phyloP scores from a whole-genome alignment of 768 basidiomycete species.

The Trametes cingulata region DNA sequence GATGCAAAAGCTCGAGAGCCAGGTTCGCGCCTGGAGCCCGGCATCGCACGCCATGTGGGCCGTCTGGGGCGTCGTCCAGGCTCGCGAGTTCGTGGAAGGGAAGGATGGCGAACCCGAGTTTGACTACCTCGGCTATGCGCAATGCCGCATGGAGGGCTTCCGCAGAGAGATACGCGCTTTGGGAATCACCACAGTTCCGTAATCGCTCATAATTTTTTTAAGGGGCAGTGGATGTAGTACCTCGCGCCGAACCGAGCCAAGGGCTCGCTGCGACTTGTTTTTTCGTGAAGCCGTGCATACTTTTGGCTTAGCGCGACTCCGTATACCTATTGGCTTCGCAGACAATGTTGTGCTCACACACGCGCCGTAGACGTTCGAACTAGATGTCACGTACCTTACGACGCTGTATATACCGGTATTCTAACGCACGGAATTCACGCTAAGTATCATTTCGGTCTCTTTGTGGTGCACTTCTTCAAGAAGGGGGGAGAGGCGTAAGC shows the following conservation, averaged over 20 bases:
- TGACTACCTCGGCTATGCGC: conserved; percentile 86
- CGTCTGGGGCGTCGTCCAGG: conserved; percentile 93
- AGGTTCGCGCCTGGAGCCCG: conserved; percentile 87
- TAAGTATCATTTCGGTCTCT: neutral
- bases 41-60: conserved; percentile 92
- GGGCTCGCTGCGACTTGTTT: neutral
- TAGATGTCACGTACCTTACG: conserved; percentile 9
- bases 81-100: conserved; percentile 68
- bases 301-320: neutral
- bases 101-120: conserved; percentile 71
- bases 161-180: conserved; percentile 53
- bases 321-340: conserved; percentile 2
- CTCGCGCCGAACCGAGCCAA: neutral
- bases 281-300: neutral
- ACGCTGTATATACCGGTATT: conserved; percentile 12
- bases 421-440: neutral
- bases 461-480: neutral
- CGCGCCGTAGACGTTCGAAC: neutral
- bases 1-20: conserved; percentile 64
- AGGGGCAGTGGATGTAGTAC: neutral
- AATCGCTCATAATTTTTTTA: neutral
- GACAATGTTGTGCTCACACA: conserved; percentile 2
- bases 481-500: conserved; percentile 16
- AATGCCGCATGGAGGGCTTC: conserved; percentile 65
- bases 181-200: conserved; percentile 30